Percentiles rank a stretch among this genome's conserved stretches.
Evolutionary conservation across 2,329 filamentous ascomycete species (phyloP).

Genomic region (Fusarium bactridioides): DNA sequence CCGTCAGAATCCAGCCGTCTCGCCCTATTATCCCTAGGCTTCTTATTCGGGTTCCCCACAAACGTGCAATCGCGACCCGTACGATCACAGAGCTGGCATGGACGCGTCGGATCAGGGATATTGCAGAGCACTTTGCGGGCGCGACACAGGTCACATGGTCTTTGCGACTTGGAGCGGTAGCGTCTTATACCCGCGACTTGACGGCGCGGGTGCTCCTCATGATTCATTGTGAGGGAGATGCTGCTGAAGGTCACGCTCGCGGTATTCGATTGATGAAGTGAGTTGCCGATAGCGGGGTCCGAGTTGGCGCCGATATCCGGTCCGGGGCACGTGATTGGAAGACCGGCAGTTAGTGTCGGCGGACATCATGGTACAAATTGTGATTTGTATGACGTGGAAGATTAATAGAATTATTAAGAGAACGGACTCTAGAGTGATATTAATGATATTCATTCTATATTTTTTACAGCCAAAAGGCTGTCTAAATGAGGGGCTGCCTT

Average conservation of each 20-base stretch:
- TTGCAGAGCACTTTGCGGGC: constrained; percentile 40
- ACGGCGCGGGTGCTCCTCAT: background rate
- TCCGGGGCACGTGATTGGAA: background rate
- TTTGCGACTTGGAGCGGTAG: background rate
- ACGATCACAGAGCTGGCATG: constrained; percentile 38
- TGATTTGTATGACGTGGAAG: fast-evolving
- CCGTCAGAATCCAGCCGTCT: background rate
- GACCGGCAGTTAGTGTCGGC: fast-evolving
- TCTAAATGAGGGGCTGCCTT: background rate
- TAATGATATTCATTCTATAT: fast-evolving
- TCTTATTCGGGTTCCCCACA: constrained; percentile 30
- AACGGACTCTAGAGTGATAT: fast-evolving
- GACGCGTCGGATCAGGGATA: constrained; percentile 37
- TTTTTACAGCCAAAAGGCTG: fast-evolving
- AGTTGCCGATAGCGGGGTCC: background rate
- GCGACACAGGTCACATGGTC: background rate
- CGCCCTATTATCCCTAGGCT: background rate
- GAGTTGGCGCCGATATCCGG: background rate
- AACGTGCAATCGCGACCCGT: constrained; percentile 38
- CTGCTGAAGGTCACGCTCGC: no score
- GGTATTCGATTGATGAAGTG: background rate
- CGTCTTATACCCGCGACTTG: background rate
- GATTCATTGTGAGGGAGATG: background rate
- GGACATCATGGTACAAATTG: background rate
- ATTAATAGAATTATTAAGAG: fast-evolving